Percentiles rank a stretch among this genome's conserved stretches.
These are phyloP conservation scores for Elsinoe arachidis DNA, from an alignment of 2,329 filamentous ascomycete species.

Conservation along the genomic window DNA sequence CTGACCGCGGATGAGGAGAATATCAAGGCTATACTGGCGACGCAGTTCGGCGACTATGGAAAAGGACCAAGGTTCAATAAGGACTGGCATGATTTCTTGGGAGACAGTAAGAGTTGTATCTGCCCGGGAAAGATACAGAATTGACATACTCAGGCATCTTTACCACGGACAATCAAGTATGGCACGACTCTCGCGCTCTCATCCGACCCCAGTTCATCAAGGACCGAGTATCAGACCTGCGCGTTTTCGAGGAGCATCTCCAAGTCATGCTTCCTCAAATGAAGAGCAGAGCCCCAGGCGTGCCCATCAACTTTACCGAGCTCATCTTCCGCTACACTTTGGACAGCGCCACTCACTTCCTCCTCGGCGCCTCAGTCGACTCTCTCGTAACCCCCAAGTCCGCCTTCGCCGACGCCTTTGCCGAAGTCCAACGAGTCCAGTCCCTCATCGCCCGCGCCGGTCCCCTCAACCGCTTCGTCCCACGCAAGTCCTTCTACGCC, in stretches of 20 bases:
- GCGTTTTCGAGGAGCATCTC: conserved; percentile 72
- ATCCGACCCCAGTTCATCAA: conserved; percentile 81
- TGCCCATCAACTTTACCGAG: conserved; percentile 60
- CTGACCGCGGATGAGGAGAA: conserved; percentile 81
- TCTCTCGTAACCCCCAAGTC: conserved; percentile 49
- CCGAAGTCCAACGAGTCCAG: conserved; percentile 67
- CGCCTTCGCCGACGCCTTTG: conserved; percentile 73
- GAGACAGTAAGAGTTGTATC: conserved; percentile 57
- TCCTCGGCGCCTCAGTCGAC: conserved; percentile 67
- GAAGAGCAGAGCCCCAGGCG: conserved; percentile 25
- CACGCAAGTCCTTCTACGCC: conserved; percentile 54
- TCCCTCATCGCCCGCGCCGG: conserved; percentile 57
- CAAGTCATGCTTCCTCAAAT: conserved; percentile 63
- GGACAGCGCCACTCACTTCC: conserved; percentile 77
- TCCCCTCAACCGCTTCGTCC: conserved; percentile 55
- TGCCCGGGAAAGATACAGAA: neutral
- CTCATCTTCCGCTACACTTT: conserved; percentile 80
- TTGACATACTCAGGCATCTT: conserved; percentile 38
- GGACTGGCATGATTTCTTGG: conserved; percentile 69
- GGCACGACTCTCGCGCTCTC: conserved; percentile 73
- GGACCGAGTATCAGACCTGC: conserved; percentile 72
- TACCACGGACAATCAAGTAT: conserved; percentile 67
- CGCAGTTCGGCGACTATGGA: conserved; percentile 77
- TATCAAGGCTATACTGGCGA: conserved; percentile 82
- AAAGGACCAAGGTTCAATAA: conserved; percentile 67